Evolutionary conservation across 2,329 filamentous ascomycete species (phyloP).

Genomic region (Thelonectria rubi): DNA sequence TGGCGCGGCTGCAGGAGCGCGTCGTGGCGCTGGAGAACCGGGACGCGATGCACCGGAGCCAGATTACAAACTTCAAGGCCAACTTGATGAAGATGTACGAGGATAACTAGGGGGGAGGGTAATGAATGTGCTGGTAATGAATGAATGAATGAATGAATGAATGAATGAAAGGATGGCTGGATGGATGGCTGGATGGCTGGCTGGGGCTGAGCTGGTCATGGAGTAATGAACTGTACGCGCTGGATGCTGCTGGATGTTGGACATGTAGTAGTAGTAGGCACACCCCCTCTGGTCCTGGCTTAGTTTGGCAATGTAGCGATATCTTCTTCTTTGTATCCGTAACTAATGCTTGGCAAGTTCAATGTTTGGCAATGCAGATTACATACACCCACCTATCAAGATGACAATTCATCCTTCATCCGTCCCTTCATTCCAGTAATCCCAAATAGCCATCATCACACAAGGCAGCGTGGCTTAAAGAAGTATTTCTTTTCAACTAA

Average conservation of each 20-base stretch:
- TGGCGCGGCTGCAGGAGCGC: constrained; percentile 49
- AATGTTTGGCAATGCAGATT: too few relatives aligned
- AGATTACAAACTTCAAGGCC: constrained; percentile 51
- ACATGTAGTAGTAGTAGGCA: not conserved
- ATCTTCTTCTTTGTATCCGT: not conserved
- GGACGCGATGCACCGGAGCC: constrained; percentile 43
- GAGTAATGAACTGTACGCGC: not conserved
- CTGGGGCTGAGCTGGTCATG: not conserved
- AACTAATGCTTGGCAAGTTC: too few relatives aligned
- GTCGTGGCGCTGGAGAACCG: constrained; percentile 53
- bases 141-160: not conserved
- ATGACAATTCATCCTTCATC: too few relatives aligned
- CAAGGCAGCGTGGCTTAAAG: not conserved
- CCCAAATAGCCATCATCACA: not conserved
- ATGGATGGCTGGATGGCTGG: not conserved
- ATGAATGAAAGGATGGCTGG: not conserved
- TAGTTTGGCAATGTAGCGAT: not conserved
- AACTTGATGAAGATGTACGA: constrained; percentile 50
- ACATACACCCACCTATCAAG: too few relatives aligned
- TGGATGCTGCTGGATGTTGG: not conserved
- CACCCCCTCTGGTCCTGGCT: not conserved
- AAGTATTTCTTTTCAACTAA: constrained; percentile 22
- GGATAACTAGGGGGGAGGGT: constrained; percentile 35
- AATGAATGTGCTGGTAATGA: not conserved
- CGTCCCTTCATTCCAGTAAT: too few relatives aligned